A percentile compares a stretch with the other conserved stretches of the same genome.
These are phyloP conservation scores for Rhododendron kiyosumense DNA, from an alignment of 148 eudicot species.

Conservation along the genomic window DNA sequence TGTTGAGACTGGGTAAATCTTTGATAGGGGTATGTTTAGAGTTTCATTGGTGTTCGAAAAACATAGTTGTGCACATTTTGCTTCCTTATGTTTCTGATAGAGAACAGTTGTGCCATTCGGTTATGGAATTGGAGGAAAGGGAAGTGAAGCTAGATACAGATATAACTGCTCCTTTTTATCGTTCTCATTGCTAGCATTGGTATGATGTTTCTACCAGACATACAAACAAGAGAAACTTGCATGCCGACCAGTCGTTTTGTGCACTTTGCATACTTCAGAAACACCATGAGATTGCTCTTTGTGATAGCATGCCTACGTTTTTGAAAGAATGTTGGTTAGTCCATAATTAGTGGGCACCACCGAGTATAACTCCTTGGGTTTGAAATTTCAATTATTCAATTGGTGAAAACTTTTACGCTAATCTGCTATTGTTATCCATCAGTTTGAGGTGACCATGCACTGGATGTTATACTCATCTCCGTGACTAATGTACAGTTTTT, in stretches of 20 bases:
- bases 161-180: background rate
- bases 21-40: too few relatives aligned
- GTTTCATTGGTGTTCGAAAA: too few relatives aligned
- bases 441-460: background rate
- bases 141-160: too few relatives aligned
- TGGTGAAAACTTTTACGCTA: background rate
- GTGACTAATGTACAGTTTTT: slow-evolving; percentile 55
- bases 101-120: too few relatives aligned
- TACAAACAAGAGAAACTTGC: background rate
- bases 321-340: background rate
- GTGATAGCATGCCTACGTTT: background rate
- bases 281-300: background rate
- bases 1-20: too few relatives aligned
- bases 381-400: background rate
- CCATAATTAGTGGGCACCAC: background rate
- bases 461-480: slow-evolving; percentile 22
- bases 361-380: background rate
- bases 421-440: background rate
- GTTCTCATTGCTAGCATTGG: background rate
- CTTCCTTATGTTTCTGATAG: too few relatives aligned
- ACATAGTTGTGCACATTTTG: too few relatives aligned
- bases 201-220: background rate
- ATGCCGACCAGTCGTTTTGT: background rate
- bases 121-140: too few relatives aligned
- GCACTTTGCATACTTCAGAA: background rate